Base-by-base conservation (phyloP, 2,329 filamentous ascomycete genomes). In the Aphanocladium album region DNA sequence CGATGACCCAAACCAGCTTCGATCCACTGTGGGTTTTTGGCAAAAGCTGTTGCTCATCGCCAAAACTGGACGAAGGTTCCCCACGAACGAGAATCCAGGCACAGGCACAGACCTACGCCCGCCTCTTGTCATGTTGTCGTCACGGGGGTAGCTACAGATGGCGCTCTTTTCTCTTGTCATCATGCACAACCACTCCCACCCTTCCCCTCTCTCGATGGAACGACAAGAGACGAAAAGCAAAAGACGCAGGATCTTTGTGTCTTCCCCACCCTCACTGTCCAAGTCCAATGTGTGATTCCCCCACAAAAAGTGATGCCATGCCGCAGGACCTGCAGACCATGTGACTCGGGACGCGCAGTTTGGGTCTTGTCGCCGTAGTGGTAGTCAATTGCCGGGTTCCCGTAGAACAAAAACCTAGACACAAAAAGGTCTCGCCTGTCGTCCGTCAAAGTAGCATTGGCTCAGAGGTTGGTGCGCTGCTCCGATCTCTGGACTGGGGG, bases 251-350 rank as follows among this genome's bases (percentile, higher is more conserved):
- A n/a, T n/a, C n/a, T n/a, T n/a, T n/a, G n/a, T n/a, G n/a, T n/a
- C n/a, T n/a, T n/a, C n/a, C n/a, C n/a, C n/a, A n/a, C n/a, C n/a
- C n/a, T n/a, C n/a, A n/a, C n/a, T n/a, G n/a, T n/a, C n/a, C n/a
- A n/a, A n/a, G n/a, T n/a, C n/a, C n/a, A 41, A 21, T n/a, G 30
- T 57, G 54, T 58, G 46, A 58, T 58, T 43, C 21, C 45, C 46
- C 55, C 55, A 41, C 55, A 57, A 57, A 57, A 50, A n/a, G 5
- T 49, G 30, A 49, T 21, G 30, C 25, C 30, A 37, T 21, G 21
- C 55, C 35, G 45, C 55, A 58, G 45, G 33, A 30, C 6, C 4
- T 5, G 19, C 25, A 49, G 17, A 19, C 46, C 55, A 58, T 58
- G 55, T 58, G 55, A 58, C 55, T 58, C 23, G n/a, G n/a, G n/a